Percentiles rank a stretch among this genome's conserved stretches.
Conservation (phyloP, 331 rosid species). For the Malus hybrid region DNA sequence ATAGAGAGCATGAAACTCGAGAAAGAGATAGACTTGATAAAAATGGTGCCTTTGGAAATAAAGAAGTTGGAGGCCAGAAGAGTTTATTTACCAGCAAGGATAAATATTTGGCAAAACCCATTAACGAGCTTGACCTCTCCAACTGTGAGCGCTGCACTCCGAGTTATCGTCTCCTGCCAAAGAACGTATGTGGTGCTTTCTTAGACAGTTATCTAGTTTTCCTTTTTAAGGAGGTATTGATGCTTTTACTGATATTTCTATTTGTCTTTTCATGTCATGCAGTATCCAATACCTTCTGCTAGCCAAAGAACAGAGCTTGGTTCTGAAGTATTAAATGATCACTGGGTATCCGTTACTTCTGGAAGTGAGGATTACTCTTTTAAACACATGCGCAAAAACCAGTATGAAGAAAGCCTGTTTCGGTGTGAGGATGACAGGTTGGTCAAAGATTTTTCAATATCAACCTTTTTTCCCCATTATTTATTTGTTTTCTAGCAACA, state of each 20-base stretch:
- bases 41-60: constrained; percentile 36
- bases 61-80: constrained; percentile 64
- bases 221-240: not conserved
- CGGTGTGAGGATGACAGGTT: constrained; percentile 99
- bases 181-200: constrained; percentile 48
- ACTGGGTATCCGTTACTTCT: constrained; percentile 98
- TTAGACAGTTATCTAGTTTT: not conserved
- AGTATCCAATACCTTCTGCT: constrained; percentile 88
- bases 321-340: constrained; percentile 72
- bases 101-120: constrained; percentile 81
- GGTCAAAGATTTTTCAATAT: constrained; percentile 1
- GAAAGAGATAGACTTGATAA: constrained; percentile 64
- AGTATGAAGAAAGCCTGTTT: constrained; percentile 96
- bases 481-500: not conserved
- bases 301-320: constrained; percentile 89
- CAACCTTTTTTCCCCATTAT: not conserved
- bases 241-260: not conserved
- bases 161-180: constrained; percentile 90
- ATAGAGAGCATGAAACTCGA: constrained; percentile 64
- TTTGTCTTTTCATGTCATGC: constrained; percentile 15
- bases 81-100: constrained; percentile 78
- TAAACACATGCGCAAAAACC: constrained; percentile 99
- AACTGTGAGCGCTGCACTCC: constrained; percentile 95
- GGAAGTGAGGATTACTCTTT: constrained; percentile 99
- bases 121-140: constrained; percentile 94